These are phyloP conservation scores for Elsinoe fawcettii DNA, from an alignment of 2,329 filamentous ascomycete genomes.

Conservation along the genomic window DNA sequence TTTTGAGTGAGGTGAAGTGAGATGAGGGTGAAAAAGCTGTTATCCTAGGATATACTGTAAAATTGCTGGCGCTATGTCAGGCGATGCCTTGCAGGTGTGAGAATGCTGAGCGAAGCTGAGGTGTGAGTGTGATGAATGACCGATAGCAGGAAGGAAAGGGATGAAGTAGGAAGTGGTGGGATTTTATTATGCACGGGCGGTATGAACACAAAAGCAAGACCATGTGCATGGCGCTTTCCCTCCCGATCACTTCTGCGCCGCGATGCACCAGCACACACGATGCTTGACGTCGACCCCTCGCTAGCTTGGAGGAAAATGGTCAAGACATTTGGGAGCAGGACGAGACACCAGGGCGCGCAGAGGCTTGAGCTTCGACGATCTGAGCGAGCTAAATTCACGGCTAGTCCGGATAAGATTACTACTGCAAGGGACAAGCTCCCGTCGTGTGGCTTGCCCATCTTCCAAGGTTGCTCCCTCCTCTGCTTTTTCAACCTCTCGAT, in stretches of 20 bases:
- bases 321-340: background rate
- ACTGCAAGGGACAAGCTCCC: slow-evolving; percentile 1
- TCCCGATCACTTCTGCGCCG: background rate
- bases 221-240: slow-evolving; percentile 2
- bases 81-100: slow-evolving; percentile 9
- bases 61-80: background rate
- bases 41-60: slow-evolving; percentile 8
- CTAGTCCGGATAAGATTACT: background rate
- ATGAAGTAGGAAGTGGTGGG: background rate
- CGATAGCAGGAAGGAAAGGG: background rate
- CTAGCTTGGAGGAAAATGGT: background rate
- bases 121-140: slow-evolving; percentile 5
- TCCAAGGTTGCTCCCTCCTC: background rate
- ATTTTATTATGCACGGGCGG: slow-evolving; percentile 1
- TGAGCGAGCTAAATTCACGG: background rate
- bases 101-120: slow-evolving; percentile 1
- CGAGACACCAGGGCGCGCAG: background rate
- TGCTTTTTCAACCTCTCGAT: slow-evolving; percentile 7
- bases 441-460: slow-evolving; percentile 5
- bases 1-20: slow-evolving; percentile 20
- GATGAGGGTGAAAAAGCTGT: slow-evolving; percentile 8
- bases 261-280: slow-evolving; percentile 1
- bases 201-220: slow-evolving; percentile 6
- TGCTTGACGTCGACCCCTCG: background rate
- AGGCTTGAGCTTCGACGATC: background rate